These are phyloP conservation scores for Geotrichum carabidarum DNA, from an alignment of 1,139 yeast species.

Conservation along the genomic window DNA sequence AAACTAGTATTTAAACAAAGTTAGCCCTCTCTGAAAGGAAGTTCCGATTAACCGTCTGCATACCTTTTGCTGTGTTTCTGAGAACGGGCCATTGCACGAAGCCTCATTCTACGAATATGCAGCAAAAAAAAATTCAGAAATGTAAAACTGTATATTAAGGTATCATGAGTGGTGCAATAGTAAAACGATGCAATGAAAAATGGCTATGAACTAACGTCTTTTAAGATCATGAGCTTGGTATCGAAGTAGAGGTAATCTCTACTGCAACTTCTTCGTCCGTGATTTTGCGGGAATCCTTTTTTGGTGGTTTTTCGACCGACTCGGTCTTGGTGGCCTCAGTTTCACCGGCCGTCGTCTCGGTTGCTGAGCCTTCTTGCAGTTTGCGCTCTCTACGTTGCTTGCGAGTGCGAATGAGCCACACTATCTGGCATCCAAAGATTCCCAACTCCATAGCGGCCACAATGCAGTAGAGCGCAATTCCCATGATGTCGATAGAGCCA, in stretches of 20 bases:
- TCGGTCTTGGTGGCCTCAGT: not conserved
- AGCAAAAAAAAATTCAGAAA: too few species aligned
- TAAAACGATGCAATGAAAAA: too few species aligned
- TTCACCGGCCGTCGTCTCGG: not conserved
- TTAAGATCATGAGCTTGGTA: not conserved
- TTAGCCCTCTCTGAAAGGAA: too few species aligned
- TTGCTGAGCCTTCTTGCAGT: not conserved
- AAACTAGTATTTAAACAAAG: too few species aligned
- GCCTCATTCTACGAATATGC: too few species aligned
- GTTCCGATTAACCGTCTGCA: too few species aligned
- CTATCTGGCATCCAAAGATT: conserved; percentile 59
- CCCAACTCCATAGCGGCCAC: conserved; percentile 75
- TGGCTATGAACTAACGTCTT: too few species aligned
- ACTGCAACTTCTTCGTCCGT: not conserved
- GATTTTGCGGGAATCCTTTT: not conserved
- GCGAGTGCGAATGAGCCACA: conserved; percentile 63
- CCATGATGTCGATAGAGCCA: conserved; percentile 60
- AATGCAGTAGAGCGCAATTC: conserved; percentile 65
- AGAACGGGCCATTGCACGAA: too few species aligned
- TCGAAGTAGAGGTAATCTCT: not conserved
- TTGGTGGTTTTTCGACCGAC: not conserved
- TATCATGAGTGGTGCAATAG: too few species aligned
- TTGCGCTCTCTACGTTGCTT: conserved; percentile 22
- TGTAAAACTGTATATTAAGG: too few species aligned
- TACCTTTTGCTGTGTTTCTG: too few species aligned